Evolutionary conservation across 805 yeast species (phyloP).

Genomic region (Wickerhamomyces xylosicus): DNA sequence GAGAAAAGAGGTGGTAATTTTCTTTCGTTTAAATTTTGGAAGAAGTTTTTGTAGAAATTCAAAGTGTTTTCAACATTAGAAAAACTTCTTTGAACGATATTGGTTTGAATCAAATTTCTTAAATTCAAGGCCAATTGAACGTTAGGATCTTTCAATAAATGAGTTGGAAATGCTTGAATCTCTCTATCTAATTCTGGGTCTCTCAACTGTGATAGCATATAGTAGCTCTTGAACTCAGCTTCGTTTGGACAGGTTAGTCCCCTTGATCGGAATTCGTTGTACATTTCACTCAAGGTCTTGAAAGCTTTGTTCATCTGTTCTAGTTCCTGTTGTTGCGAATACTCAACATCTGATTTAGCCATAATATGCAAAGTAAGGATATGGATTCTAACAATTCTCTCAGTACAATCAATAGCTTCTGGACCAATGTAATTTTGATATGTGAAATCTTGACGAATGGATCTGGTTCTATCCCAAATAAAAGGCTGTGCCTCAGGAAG

Average conservation of each 20-base stretch:
- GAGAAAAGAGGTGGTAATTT: constrained; percentile 57
- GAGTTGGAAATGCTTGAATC: constrained; percentile 54
- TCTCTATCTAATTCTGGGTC: constrained; percentile 81
- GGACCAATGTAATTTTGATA: constrained; percentile 90
- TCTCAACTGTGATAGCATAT: constrained; percentile 64
- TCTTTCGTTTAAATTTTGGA: constrained; percentile 39
- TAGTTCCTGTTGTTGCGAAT: constrained; percentile 88
- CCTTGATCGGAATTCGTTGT: constrained; percentile 62
- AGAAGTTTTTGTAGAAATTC: constrained; percentile 54
- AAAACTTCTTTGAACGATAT: constrained; percentile 42
- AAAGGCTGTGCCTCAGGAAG: constrained; percentile 85
- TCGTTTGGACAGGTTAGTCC: constrained; percentile 73
- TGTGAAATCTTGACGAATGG: constrained; percentile 94
- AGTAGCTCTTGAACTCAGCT: constrained; percentile 88
- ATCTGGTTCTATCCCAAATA: constrained; percentile 94
- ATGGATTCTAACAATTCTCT: constrained; percentile 83
- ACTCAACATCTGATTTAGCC: constrained; percentile 65
- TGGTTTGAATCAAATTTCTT: constrained; percentile 55
- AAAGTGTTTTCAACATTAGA: constrained; percentile 45
- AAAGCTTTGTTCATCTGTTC: constrained; percentile 90
- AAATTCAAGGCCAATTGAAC: constrained; percentile 68
- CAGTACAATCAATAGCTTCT: constrained; percentile 90
- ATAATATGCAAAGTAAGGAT: constrained; percentile 72
- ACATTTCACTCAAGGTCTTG: constrained; percentile 81
- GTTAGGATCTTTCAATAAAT: constrained; percentile 38